Conservation (phyloP, 169 alveolate genomes). For the Eimeria necatrix region DNA sequence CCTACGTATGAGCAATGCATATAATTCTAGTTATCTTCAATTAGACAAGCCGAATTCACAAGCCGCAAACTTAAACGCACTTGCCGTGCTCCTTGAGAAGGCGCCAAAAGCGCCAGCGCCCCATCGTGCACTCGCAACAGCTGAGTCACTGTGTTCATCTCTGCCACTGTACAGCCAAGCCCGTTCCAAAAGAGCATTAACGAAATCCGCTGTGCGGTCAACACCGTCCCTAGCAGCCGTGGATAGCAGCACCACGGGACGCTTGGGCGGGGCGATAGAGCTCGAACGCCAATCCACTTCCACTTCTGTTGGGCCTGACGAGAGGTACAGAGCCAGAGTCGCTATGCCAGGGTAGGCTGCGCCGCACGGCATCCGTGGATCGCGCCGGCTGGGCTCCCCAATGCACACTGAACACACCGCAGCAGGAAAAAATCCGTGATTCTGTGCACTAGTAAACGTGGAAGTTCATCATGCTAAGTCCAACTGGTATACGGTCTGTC, state of each 20-base stretch:
- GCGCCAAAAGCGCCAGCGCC: background rate
- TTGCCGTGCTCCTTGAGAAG: conserved; percentile 44
- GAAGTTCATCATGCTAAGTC: background rate
- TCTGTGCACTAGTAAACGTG: background rate
- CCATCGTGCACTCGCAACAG: background rate
- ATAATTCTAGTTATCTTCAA: no score
- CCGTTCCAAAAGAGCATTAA: background rate
- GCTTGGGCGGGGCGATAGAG: background rate
- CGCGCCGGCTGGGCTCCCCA: background rate
- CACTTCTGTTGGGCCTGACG: conserved; percentile 22
- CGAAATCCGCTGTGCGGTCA: background rate
- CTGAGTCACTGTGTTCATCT: background rate
- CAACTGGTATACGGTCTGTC: background rate
- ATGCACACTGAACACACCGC: conserved; percentile 48
- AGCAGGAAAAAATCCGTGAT: background rate
- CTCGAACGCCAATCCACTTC: background rate
- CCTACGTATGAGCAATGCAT: no score
- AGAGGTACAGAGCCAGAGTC: conserved; percentile 19
- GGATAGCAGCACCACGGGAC: conserved; percentile 48
- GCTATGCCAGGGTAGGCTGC: conserved; percentile 54
- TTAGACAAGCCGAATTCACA: no score
- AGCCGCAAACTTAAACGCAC: background rate
- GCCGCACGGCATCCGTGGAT: conserved; percentile 53
- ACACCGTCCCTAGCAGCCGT: conserved; percentile 22
- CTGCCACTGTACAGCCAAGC: conserved; percentile 1